A percentile compares a stretch with the other conserved stretches of the same genome.
These are phyloP conservation scores for Magnusiomyces fungicola DNA, from an alignment of 1,139 yeast species.

Conservation along the genomic window DNA sequence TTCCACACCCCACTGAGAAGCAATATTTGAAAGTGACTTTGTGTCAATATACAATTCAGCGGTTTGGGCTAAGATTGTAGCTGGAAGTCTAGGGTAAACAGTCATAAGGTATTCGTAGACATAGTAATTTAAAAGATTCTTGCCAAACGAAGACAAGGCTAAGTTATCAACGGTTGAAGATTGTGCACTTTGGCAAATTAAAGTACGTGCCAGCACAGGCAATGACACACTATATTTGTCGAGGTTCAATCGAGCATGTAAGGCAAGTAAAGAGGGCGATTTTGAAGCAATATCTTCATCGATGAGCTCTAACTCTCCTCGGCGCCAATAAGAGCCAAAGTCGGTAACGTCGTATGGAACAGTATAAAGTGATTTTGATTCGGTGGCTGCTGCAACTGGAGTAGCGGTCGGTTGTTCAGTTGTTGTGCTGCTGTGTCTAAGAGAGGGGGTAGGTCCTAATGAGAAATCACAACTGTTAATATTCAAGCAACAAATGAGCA, in stretches of 20 bases:
- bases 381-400: not conserved
- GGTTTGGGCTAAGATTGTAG: constrained; percentile 65
- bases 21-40: constrained; percentile 55
- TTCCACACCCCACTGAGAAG: constrained; percentile 80
- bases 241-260: constrained; percentile 63
- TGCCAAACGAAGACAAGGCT: constrained; percentile 78
- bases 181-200: constrained; percentile 46
- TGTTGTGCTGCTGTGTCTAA: constrained; percentile 1
- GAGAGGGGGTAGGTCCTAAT: too few relatives aligned
- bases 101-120: constrained; percentile 65
- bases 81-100: constrained; percentile 84
- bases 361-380: constrained; percentile 10
- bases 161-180: constrained; percentile 57
- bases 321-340: constrained; percentile 23
- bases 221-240: constrained; percentile 39
- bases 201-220: constrained; percentile 71
- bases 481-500: too few relatives aligned
- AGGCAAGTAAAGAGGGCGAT: constrained; percentile 67
- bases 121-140: constrained; percentile 65
- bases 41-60: constrained; percentile 67
- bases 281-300: constrained; percentile 41
- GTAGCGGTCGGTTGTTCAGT: not conserved
- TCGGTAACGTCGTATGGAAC: constrained; percentile 23
- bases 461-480: too few relatives aligned
- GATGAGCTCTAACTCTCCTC: constrained; percentile 19